These are phyloP conservation scores for Pseudozyma tsukubaensis DNA, from an alignment of 1,284 basidiomycete species.

Conservation along the genomic window DNA sequence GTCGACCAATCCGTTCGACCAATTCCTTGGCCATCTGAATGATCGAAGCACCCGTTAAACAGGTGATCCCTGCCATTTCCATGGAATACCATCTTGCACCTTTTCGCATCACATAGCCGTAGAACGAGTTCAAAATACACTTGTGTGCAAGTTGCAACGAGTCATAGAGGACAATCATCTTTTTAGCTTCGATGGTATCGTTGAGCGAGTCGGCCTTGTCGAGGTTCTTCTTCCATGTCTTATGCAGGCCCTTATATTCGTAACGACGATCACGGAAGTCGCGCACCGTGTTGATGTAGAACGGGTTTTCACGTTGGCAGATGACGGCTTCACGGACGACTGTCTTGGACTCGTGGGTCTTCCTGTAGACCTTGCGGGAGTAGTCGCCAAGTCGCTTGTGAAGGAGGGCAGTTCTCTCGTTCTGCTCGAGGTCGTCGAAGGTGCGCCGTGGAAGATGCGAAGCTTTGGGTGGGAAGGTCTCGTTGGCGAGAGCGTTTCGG, in stretches of 20 bases:
- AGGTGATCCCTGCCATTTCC: constrained; percentile 99
- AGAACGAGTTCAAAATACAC: constrained; percentile 99
- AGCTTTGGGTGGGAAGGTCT: constrained; percentile 85
- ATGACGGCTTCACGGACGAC: constrained; percentile 94
- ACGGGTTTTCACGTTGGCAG: constrained; percentile 97
- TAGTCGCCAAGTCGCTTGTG: constrained; percentile 99
- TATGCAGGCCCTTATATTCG: constrained; percentile 98
- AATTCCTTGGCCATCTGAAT: constrained; percentile 98
- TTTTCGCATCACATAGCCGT: constrained; percentile 99
- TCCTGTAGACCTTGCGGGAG: constrained; percentile 97
- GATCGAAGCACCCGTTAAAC: constrained; percentile 97
- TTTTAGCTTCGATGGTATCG: constrained; percentile 95
- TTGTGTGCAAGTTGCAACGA: constrained; percentile 99
- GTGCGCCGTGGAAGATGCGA: constrained; percentile 80
- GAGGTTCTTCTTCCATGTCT: constrained; percentile 99
- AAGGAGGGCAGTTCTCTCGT: constrained; percentile 89
- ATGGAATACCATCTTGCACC: constrained; percentile 99
- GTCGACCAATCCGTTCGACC: constrained; percentile 96
- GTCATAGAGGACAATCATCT: constrained; percentile 99
- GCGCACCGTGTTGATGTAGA: constrained; percentile 98
- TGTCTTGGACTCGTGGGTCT: constrained; percentile 98
- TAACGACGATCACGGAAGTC: constrained; percentile 97
- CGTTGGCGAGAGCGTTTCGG: constrained; percentile 93
- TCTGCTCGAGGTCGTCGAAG: constrained; percentile 84
- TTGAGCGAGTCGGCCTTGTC: constrained; percentile 80